A percentile compares a stretch with the other conserved stretches of the same genome.
phyloP scores from a whole-genome alignment of 1,284 basidiomycete genomes.

The Puccinia triticina region DNA sequence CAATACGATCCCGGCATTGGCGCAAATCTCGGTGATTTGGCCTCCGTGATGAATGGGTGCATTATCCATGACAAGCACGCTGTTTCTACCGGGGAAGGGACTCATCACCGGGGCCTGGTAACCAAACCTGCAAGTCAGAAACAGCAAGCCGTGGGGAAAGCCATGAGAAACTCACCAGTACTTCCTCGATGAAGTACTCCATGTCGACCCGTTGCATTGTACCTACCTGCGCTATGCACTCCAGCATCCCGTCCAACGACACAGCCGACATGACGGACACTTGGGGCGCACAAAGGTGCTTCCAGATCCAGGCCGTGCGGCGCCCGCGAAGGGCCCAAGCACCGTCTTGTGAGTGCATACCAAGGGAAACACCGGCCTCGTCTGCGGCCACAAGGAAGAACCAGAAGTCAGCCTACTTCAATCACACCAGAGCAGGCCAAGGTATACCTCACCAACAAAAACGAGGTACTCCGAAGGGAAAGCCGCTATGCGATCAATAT shows the following conservation, averaged over 20 bases:
- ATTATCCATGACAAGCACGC: slow-evolving; percentile 20
- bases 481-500: not conserved
- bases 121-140: not conserved
- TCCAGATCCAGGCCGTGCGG: not conserved
- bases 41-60: no score
- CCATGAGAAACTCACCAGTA: not conserved
- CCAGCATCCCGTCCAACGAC: not conserved
- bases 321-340: not conserved
- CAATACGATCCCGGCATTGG: not conserved
- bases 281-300: no score
- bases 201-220: not conserved
- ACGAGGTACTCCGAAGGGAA: not conserved
- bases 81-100: not conserved
- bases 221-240: not conserved
- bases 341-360: not conserved
- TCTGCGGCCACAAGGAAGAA: not conserved
- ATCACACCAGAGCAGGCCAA: not conserved
- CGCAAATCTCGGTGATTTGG: not conserved
- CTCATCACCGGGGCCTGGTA: not conserved
- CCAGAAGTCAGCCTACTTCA: not conserved
- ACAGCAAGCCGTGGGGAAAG: not conserved
- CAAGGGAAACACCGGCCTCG: not conserved
- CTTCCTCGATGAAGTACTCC: slow-evolving; percentile 7
- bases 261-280: not conserved
- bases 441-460: not conserved